phyloP scores from a whole-genome alignment of 176 grass and related monocot species.

The Tillandsia fasciculata region DNA sequence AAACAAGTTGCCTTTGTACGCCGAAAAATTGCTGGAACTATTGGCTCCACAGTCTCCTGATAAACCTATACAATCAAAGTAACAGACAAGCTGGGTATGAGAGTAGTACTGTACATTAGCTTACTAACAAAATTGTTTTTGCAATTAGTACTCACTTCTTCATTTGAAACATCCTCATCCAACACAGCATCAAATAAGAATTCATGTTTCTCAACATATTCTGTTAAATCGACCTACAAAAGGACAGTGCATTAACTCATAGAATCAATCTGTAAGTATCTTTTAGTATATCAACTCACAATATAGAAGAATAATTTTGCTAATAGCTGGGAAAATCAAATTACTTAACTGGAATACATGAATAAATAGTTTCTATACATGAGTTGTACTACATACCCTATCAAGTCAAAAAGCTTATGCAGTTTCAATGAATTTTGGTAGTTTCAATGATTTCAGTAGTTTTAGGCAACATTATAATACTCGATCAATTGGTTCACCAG shows the following conservation, averaged over 20 bases:
- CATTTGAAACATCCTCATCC: constrained; percentile 95
- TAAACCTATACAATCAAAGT: constrained; percentile 62
- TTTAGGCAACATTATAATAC: too few species aligned
- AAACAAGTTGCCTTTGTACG: constrained; percentile 98
- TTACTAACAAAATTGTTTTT: constrained; percentile 5
- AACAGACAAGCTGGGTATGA: constrained; percentile 5
- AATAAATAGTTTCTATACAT: too few species aligned
- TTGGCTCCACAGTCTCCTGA: constrained; percentile 85
- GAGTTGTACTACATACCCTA: too few species aligned
- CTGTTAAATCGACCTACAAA: constrained; percentile 83
- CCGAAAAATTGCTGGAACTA: constrained; percentile 94
- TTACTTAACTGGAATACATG: too few species aligned
- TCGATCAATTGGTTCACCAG: too few species aligned
- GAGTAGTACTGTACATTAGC: not conserved
- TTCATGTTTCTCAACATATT: constrained; percentile 96
- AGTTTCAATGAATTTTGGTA: not conserved
- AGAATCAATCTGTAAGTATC: not conserved
- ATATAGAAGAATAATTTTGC: not conserved
- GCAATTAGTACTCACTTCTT: constrained; percentile 41
- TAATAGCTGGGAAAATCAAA: not conserved
- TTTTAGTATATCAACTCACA: not conserved
- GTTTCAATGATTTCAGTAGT: too few species aligned
- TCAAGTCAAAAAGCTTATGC: too few species aligned
- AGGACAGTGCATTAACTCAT: not conserved
- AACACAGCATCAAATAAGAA: constrained; percentile 98